These are phyloP conservation scores for Diphasiastrum complanatum DNA, from an alignment of 83 land plant species.

Conservation along the genomic window DNA sequence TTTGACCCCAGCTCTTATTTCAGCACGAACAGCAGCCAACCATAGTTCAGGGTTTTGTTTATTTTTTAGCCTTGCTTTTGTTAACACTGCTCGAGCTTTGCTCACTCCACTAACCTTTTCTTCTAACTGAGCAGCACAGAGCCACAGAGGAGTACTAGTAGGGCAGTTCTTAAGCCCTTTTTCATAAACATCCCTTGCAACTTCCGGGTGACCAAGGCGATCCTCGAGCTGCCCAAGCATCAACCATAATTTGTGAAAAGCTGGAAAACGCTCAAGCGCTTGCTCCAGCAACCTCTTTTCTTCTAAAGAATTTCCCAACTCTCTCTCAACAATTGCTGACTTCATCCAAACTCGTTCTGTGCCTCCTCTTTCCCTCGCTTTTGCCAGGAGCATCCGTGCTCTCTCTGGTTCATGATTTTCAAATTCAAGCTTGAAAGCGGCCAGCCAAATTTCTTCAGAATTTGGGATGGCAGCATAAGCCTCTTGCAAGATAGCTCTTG, in stretches of 20 bases:
- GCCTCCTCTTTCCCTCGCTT: constrained; percentile 86
- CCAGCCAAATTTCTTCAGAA: constrained; percentile 96
- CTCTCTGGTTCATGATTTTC: constrained; percentile 94
- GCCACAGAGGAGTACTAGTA: constrained; percentile 78
- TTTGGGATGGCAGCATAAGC: constrained; percentile 93
- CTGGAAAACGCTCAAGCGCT: constrained; percentile 61
- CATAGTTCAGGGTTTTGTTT: constrained; percentile 78
- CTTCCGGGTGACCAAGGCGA: constrained; percentile 45
- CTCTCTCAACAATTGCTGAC: constrained; percentile 95
- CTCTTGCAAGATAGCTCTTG: constrained; percentile 77
- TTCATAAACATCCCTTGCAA: constrained; percentile 62
- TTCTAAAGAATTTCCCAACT: constrained; percentile 62
- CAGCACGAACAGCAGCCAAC: constrained; percentile 83
- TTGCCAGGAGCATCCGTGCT: constrained; percentile 79
- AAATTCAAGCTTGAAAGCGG: constrained; percentile 96
- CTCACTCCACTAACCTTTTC: constrained; percentile 71
- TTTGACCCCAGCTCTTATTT: constrained; percentile 72
- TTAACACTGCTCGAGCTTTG: constrained; percentile 68
- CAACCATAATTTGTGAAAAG: constrained; percentile 81
- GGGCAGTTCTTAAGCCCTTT: constrained; percentile 69
- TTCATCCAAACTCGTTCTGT: constrained; percentile 98
- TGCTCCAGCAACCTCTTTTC: constrained; percentile 72
- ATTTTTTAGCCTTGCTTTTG: constrained; percentile 80
- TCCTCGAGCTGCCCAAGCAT: constrained; percentile 97
- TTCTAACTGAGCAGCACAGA: constrained; percentile 74